These are phyloP conservation scores for Sicyos edulis DNA, from an alignment of 306 rosid species.

Conservation along the genomic window DNA sequence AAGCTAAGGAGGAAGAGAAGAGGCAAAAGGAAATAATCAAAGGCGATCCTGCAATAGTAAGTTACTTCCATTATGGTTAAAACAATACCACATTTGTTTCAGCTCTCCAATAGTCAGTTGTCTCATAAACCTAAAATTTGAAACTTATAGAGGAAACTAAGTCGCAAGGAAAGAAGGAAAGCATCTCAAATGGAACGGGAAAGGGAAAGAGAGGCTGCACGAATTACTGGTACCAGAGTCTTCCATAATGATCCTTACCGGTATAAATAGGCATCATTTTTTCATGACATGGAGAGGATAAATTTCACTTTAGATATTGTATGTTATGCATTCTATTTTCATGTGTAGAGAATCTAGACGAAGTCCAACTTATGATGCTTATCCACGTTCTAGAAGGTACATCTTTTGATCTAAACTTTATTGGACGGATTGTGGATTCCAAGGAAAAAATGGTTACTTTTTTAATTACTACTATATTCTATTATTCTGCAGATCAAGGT, in stretches of 20 bases:
- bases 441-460: not conserved
- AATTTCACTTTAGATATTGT: slow-evolving; percentile 21
- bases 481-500: slow-evolving; percentile 53
- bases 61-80: slow-evolving; percentile 24
- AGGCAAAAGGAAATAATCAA: slow-evolving; percentile 93
- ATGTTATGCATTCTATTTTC: slow-evolving; percentile 19
- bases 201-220: slow-evolving; percentile 81
- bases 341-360: slow-evolving; percentile 74
- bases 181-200: slow-evolving; percentile 96
- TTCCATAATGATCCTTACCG: slow-evolving; percentile 94
- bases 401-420: not conserved
- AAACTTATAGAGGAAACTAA: slow-evolving; percentile 72
- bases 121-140: slow-evolving; percentile 13
- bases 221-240: slow-evolving; percentile 60
- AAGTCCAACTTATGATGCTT: slow-evolving; percentile 97
- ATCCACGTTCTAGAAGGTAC: slow-evolving; percentile 87
- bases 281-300: slow-evolving; percentile 9
- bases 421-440: not conserved
- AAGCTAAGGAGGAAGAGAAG: slow-evolving; percentile 91
- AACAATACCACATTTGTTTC: slow-evolving; percentile 4
- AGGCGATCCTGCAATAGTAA: slow-evolving; percentile 96
- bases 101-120: not conserved
- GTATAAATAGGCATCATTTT: slow-evolving; percentile 40
- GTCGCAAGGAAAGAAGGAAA: slow-evolving; percentile 96
- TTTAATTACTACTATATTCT: not conserved